These are phyloP conservation scores for Ophiostoma piceae DNA, from an alignment of 2,329 filamentous ascomycete genomes.

Conservation along the genomic window DNA sequence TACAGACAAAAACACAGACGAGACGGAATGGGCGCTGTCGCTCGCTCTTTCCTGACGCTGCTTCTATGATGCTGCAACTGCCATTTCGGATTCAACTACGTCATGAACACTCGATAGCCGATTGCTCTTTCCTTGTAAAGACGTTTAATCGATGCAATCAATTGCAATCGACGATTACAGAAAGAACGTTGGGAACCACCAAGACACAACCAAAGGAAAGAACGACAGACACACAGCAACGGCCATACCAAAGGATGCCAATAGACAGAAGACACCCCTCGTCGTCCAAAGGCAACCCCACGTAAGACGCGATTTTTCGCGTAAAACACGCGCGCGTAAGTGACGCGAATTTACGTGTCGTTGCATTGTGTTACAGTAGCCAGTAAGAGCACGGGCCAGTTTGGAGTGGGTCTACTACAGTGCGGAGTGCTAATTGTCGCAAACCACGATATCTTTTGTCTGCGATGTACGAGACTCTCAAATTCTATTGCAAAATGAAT, in stretches of 20 bases:
- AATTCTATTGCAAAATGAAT: no score
- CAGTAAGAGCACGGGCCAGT: background rate
- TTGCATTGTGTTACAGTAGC: background rate
- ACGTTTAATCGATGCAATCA: background rate
- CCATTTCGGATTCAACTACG: background rate
- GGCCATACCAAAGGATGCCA: background rate
- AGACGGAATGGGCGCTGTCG: background rate
- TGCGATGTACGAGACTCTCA: no score
- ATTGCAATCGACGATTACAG: background rate
- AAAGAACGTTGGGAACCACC: background rate
- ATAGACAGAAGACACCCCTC: background rate
- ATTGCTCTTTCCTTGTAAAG: background rate
- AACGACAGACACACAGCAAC: background rate
- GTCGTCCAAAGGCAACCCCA: conserved; percentile 5
- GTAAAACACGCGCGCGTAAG: conserved; percentile 1
- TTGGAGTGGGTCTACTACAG: background rate
- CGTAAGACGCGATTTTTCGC: conserved; percentile 8
- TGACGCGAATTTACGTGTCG: conserved; percentile 6
- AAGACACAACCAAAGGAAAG: background rate
- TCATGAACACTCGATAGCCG: background rate
- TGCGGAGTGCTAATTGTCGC: background rate
- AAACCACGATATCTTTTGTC: background rate
- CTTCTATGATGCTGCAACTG: background rate
- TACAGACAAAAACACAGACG: no score
- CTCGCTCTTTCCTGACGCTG: background rate